Conservation (phyloP, 2,329 filamentous ascomycete genomes). For the Alternaria incomplexa region DNA sequence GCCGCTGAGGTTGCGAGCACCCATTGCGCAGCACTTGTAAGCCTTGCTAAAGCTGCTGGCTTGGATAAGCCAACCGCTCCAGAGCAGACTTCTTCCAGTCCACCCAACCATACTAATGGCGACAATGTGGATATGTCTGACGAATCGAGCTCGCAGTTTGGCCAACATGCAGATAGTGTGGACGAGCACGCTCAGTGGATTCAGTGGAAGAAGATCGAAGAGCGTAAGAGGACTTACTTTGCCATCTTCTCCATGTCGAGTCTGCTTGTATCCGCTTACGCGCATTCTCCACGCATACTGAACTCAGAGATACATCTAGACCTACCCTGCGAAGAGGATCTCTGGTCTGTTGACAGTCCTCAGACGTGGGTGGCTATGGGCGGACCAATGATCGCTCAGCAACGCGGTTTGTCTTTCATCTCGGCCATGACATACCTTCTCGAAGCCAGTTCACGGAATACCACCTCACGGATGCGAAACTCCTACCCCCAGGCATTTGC, state of each 20-base stretch:
- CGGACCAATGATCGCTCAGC: conserved; percentile 70
- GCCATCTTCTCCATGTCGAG: conserved; percentile 91
- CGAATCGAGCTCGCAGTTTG: conserved; percentile 34
- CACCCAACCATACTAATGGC: conserved; percentile 44
- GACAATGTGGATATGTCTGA: conserved; percentile 67
- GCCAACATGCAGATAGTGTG: conserved; percentile 53
- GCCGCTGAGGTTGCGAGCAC: conserved; percentile 91
- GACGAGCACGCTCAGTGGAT: conserved; percentile 79
- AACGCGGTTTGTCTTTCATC: conserved; percentile 79
- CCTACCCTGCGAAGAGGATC: conserved; percentile 89
- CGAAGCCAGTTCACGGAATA: conserved; percentile 72
- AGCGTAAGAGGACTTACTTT: conserved; percentile 91
- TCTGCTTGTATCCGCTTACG: conserved; percentile 88
- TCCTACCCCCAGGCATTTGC: conserved; percentile 57
- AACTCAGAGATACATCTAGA: conserved; percentile 93
- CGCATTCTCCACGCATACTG: conserved; percentile 86
- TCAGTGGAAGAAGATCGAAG: conserved; percentile 85
- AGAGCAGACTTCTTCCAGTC: conserved; percentile 23
- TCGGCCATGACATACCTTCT: conserved; percentile 81
- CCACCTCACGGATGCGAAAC: conserved; percentile 47
- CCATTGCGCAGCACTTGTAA: conserved; percentile 88
- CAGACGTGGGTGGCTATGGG: conserved; percentile 81
- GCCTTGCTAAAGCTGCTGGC: conserved; percentile 87
- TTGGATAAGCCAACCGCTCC: conserved; percentile 62
- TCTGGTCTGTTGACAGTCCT: conserved; percentile 84